Conservation (phyloP, 352 stramenopile genomes). For the Phytopythium aichiense region DNA sequence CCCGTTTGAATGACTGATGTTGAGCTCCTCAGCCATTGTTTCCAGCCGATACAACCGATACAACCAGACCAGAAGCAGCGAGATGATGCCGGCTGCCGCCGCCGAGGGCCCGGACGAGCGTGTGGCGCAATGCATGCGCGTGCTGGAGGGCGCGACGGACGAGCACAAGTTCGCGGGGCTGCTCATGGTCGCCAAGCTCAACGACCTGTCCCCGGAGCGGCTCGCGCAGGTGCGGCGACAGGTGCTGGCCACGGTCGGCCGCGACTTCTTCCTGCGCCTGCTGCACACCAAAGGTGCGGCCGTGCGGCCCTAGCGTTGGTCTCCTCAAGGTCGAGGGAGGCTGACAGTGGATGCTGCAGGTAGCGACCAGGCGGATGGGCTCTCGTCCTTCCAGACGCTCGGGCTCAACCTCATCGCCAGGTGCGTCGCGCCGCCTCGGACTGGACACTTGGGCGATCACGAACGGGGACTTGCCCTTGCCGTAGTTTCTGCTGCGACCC, state of each 20-base stretch:
- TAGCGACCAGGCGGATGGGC: slow-evolving; percentile 31
- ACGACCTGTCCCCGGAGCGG: slow-evolving; percentile 30
- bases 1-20: too few species aligned
- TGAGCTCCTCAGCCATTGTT: too few species aligned
- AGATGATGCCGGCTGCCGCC: slow-evolving; percentile 4
- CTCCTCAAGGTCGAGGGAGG: neutral
- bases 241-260: slow-evolving; percentile 60
- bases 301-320: slow-evolving; percentile 13
- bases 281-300: slow-evolving; percentile 61
- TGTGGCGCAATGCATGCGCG: slow-evolving; percentile 57
- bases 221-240: slow-evolving; percentile 49
- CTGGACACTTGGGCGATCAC: too few species aligned
- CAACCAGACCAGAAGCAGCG: slow-evolving; percentile 8
- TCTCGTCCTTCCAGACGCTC: slow-evolving; percentile 74
- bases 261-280: slow-evolving; percentile 74
- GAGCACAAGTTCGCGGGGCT: slow-evolving; percentile 87
- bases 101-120: slow-evolving; percentile 15
- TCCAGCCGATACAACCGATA: too few species aligned
- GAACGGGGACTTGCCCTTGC: neutral
- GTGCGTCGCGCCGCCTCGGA: slow-evolving; percentile 13
- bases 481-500: slow-evolving; percentile 65
- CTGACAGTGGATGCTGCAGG: slow-evolving; percentile 20
- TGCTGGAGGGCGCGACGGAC: slow-evolving; percentile 65
- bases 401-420: slow-evolving; percentile 81
- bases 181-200: slow-evolving; percentile 85